These are phyloP conservation scores for Sarocladium strictum DNA, from an alignment of 2,329 filamentous ascomycete species.

Conservation along the genomic window DNA sequence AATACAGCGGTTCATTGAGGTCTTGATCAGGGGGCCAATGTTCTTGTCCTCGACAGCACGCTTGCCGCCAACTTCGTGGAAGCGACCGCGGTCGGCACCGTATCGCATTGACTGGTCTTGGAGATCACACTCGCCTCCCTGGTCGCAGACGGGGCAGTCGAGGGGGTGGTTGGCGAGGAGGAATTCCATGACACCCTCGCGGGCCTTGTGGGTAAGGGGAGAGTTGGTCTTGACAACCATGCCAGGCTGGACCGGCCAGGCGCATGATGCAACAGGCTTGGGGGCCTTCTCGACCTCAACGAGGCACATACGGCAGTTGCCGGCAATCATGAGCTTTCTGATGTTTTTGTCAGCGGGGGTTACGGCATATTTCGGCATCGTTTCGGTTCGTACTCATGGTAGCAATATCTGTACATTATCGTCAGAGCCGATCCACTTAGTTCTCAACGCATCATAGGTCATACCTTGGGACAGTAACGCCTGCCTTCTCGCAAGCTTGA, in stretches of 20 bases:
- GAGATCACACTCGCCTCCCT: slow-evolving; percentile 97
- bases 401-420: slow-evolving; percentile 72
- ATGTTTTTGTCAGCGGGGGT: slow-evolving; percentile 34
- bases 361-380: slow-evolving; percentile 18
- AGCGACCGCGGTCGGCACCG: slow-evolving; percentile 89
- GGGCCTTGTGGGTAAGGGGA: slow-evolving; percentile 90
- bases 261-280: slow-evolving; percentile 96
- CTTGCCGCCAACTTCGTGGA: slow-evolving; percentile 94
- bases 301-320: slow-evolving; percentile 99
- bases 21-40: slow-evolving; percentile 96
- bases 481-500: slow-evolving; percentile 98
- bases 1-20: slow-evolving; percentile 99
- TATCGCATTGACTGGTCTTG: slow-evolving; percentile 99
- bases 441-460: slow-evolving; percentile 23
- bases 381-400: slow-evolving; percentile 75
- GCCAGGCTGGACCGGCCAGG: slow-evolving; percentile 95
- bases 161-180: slow-evolving; percentile 92
- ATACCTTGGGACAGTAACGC: slow-evolving; percentile 78
- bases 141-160: slow-evolving; percentile 96
- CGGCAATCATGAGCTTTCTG: slow-evolving; percentile 96
- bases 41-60: slow-evolving; percentile 99
- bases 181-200: slow-evolving; percentile 99
- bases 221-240: slow-evolving; percentile 99
- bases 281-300: slow-evolving; percentile 96
- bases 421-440: too few relatives aligned